Evolutionary conservation across 345 rosid species (phyloP).

Genomic region (Bretschneidera sinensis): DNA sequence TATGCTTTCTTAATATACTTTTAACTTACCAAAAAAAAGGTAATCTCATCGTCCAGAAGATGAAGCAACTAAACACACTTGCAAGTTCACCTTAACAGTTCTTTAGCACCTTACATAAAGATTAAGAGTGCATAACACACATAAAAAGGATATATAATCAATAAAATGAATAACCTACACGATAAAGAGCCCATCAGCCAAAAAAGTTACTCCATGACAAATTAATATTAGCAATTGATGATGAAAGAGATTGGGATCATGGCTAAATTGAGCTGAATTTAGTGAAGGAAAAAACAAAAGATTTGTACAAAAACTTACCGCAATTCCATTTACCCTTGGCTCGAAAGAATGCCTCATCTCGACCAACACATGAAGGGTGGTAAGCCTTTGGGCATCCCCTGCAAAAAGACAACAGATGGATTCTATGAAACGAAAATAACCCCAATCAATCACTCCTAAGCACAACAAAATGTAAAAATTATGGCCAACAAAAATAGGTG

Average conservation of each 20-base stretch:
- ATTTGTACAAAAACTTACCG: conserved; percentile 50
- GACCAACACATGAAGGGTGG: conserved; percentile 86
- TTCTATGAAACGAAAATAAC: too few relatives aligned
- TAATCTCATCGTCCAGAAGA: conserved; percentile 5
- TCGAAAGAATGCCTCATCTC: conserved; percentile 85
- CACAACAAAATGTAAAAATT: neutral
- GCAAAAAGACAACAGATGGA: neutral
- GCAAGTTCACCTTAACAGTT: neutral
- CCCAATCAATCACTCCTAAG: too few relatives aligned
- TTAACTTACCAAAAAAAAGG: conserved; percentile 3
- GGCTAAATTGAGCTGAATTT: neutral
- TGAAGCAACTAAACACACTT: neutral
- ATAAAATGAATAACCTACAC: neutral
- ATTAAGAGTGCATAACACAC: neutral
- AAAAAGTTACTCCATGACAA: too few relatives aligned
- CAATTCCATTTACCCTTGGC: conserved; percentile 94
- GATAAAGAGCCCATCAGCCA: neutral
- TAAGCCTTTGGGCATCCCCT: conserved; percentile 99
- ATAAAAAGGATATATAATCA: neutral
- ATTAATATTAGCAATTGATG: neutral
- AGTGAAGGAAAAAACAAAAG: neutral
- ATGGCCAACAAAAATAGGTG: neutral
- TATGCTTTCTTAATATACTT: too few relatives aligned
- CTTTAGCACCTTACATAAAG: neutral
- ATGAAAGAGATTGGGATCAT: neutral